These are phyloP conservation scores for Hippophae gyantsensis DNA, from an alignment of 306 rosid species.

Conservation along the genomic window DNA sequence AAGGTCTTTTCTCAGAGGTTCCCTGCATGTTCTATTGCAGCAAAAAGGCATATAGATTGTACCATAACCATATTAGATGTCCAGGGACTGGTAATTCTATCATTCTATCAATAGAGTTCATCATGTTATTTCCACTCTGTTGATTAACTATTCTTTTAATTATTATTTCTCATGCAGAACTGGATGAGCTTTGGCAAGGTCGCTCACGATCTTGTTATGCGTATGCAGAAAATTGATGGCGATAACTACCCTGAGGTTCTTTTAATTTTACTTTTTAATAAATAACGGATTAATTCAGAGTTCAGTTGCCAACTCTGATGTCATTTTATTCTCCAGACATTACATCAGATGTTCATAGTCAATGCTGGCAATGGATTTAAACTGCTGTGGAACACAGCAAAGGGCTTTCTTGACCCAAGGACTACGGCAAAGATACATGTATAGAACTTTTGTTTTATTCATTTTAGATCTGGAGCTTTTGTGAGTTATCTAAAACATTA, in stretches of 20 bases:
- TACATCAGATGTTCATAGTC: constrained; percentile 90
- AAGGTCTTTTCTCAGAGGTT: constrained; percentile 72
- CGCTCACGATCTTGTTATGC: constrained; percentile 86
- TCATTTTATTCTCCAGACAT: constrained; percentile 49
- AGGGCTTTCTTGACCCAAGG: constrained; percentile 87
- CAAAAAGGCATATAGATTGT: constrained; percentile 66
- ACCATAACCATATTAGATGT: constrained; percentile 82
- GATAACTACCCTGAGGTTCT: constrained; percentile 95
- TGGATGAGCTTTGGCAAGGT: constrained; percentile 73
- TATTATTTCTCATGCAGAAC: constrained; percentile 43
- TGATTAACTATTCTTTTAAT: constrained; percentile 7
- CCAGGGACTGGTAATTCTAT: constrained; percentile 67
- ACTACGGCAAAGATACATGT: constrained; percentile 91
- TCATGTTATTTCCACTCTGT: constrained; percentile 14
- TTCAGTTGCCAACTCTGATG: constrained; percentile 25
- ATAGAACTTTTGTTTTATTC: constrained; percentile 13
- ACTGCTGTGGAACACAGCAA: constrained; percentile 77
- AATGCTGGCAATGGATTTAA: constrained; percentile 93
- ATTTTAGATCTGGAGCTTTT: constrained; percentile 23
- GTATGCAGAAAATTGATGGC: constrained; percentile 87
- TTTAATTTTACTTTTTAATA: constrained; percentile 9
- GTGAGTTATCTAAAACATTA: constrained; percentile 10
- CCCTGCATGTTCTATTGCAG: constrained; percentile 91
- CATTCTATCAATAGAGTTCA: constrained; percentile 5
- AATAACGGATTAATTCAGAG: not conserved